Evolutionary conservation across 257 asterid genomes (phyloP), one percentile per base, ranked within the genome.

Genomic region (Ajuga chamaepitys): DNA sequence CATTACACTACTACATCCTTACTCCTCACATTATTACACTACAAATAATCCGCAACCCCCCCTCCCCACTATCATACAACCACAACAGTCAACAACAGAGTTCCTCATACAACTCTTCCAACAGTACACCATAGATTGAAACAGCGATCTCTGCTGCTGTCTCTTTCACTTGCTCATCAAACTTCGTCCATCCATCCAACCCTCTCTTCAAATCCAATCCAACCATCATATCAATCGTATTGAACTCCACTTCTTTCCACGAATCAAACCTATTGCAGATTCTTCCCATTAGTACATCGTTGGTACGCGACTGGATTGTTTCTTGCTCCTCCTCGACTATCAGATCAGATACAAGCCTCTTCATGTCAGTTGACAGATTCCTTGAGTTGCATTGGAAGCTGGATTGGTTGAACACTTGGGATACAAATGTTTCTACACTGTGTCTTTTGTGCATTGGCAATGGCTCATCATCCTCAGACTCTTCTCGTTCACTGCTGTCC

Each of bases 171-270:
- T 89, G 79, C 56, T 69, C 78, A 2, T n/a, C 16, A 20, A 25
- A 76, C 45, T 37, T 81, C 25, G 54, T 81, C 96, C 96, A 84
- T 20, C 58, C 68, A 16, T 70, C 82, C 1, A 12, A 2, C 37
- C 81, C 88, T 2, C 58, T 45, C 32, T 63, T 78, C 34, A 86
- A 72, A 74, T 88, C 96, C 54, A 76, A 70, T 7, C 74, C 82
- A 6, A 81, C 80, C 94, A 83, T 82, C 95, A 76, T 76, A 50
- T 87, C 90, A 14, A 87, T 79, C 2, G 88, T 81, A 72, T 84
- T 68, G 7, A 59, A 72, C 10, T 82, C 80, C 0, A 70, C 83
- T 32, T 74, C 83, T 68, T 66, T 80, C 87, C 86, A 83, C 0
- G 78, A 75, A 17, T 84, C 89, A 65, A 83, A 47, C 26, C 76